These are phyloP conservation scores for Kluyveromyces siamensis DNA, from an alignment of 805 yeast genomes.

Conservation along the genomic window DNA sequence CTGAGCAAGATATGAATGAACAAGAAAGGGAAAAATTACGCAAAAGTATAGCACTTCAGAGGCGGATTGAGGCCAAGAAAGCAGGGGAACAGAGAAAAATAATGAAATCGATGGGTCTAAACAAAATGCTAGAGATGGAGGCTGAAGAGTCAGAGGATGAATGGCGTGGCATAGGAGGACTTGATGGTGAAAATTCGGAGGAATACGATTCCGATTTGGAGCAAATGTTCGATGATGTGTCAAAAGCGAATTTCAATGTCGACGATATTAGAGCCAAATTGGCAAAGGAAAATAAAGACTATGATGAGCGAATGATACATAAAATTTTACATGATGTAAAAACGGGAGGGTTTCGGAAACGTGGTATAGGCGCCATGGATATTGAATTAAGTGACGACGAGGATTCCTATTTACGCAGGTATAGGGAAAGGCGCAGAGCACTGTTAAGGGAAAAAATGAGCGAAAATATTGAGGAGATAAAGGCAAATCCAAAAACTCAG, in stretches of 20 bases:
- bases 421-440: conserved; percentile 37
- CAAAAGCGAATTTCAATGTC: conserved; percentile 47
- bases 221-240: conserved; percentile 63
- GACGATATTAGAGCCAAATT: conserved; percentile 49
- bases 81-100: conserved; percentile 34
- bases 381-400: conserved; percentile 70
- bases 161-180: conserved; percentile 75
- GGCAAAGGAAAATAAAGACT: conserved; percentile 49
- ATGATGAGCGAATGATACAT: conserved; percentile 56
- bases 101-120: conserved; percentile 49
- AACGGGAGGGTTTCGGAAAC: conserved; percentile 58
- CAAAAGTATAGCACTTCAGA: conserved; percentile 15
- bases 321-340: conserved; percentile 63
- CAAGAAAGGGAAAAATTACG: conserved; percentile 16
- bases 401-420: conserved; percentile 38
- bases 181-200: conserved; percentile 42
- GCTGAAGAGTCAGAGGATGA: conserved; percentile 89
- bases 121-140: conserved; percentile 62
- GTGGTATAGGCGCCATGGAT: conserved; percentile 45
- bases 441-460: conserved; percentile 41
- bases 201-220: conserved; percentile 70
- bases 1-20: conserved; percentile 11
- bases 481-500: conserved; percentile 46
- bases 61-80: conserved; percentile 16
- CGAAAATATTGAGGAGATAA: conserved; percentile 37